Evolutionary conservation across 2,329 filamentous ascomycete genomes (phyloP).

Genomic region (Scedosporium apiospermum): DNA sequence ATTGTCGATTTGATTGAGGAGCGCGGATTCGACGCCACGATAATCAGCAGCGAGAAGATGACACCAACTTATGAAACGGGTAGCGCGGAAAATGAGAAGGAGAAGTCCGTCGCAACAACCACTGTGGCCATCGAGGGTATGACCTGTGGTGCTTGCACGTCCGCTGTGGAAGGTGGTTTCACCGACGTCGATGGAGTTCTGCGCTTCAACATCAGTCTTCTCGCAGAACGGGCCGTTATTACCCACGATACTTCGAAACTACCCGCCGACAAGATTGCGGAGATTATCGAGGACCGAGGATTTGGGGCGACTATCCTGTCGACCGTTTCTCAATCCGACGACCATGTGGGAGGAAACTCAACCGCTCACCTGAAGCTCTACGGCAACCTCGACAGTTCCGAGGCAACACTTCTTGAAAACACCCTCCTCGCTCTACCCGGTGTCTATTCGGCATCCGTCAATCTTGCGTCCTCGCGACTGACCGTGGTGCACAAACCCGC

Average conservation of each 20-base stretch:
- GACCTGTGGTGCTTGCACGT: conserved; percentile 96
- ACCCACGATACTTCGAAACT: conserved; percentile 70
- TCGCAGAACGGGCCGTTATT: conserved; percentile 85
- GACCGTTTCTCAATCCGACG: conserved; percentile 51
- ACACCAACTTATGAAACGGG: conserved; percentile 12
- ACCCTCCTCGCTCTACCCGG: conserved; percentile 57
- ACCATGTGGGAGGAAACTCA: conserved; percentile 44
- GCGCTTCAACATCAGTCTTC: conserved; percentile 88
- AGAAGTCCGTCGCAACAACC: conserved; percentile 50
- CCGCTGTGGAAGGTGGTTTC: conserved; percentile 79
- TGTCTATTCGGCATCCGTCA: conserved; percentile 64
- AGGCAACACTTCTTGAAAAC: conserved; percentile 64
- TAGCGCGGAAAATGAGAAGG: conserved; percentile 18
- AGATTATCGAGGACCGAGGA: conserved; percentile 80
- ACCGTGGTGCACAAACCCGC: conserved; percentile 64
- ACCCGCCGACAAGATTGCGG: conserved; percentile 61
- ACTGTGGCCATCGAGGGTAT: conserved; percentile 90
- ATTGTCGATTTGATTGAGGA: conserved; percentile 55
- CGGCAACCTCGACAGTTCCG: conserved; percentile 61
- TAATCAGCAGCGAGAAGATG: conserved; percentile 60
- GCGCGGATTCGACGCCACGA: conserved; percentile 69
- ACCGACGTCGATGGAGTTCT: conserved; percentile 65
- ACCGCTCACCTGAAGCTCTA: conserved; percentile 76
- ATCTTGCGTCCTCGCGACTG: conserved; percentile 63
- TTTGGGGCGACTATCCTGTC: conserved; percentile 82